Evolutionary conservation across 2,329 filamentous ascomycete species (phyloP).

Genomic region (Fusarium ramigenum): DNA sequence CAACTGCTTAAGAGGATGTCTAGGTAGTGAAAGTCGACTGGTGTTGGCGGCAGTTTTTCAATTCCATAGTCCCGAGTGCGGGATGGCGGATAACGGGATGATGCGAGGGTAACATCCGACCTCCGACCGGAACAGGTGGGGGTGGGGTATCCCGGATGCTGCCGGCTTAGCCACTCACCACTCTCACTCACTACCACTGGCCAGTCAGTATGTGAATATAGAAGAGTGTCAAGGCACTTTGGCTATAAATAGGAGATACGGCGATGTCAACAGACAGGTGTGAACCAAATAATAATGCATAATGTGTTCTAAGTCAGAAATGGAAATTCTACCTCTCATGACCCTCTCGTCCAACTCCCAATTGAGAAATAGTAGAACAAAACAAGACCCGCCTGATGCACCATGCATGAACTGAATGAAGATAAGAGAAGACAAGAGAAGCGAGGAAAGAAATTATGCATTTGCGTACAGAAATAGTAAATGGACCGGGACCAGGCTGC

Average conservation of each 20-base stretch:
- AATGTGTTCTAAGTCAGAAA: slow-evolving; percentile 5
- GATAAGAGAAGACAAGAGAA: background rate
- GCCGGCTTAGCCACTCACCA: slow-evolving; percentile 6
- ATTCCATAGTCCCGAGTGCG: slow-evolving; percentile 8
- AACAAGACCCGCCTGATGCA: slow-evolving; percentile 20
- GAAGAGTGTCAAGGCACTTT: background rate
- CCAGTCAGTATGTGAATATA: background rate
- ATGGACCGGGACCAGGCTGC: slow-evolving; percentile 8
- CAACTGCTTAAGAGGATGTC: background rate
- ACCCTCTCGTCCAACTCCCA: slow-evolving; percentile 36
- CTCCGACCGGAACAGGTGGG: slow-evolving; percentile 30
- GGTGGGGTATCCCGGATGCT: slow-evolving; percentile 26
- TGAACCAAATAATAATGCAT: background rate
- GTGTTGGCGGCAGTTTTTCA: background rate
- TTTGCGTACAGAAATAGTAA: background rate
- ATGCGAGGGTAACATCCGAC: slow-evolving; percentile 6
- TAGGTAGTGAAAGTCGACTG: background rate
- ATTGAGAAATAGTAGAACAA: slow-evolving; percentile 17
- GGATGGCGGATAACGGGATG: slow-evolving; percentile 28
- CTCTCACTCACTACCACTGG: background rate
- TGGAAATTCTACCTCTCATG: background rate
- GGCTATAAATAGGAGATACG: background rate
- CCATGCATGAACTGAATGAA: slow-evolving; percentile 21
- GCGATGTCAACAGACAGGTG: too few species aligned
- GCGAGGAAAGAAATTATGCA: slow-evolving; percentile 6